These are phyloP conservation scores for Przewalskia tangutica DNA, from an alignment of 257 asterid species.

Conservation along the genomic window DNA sequence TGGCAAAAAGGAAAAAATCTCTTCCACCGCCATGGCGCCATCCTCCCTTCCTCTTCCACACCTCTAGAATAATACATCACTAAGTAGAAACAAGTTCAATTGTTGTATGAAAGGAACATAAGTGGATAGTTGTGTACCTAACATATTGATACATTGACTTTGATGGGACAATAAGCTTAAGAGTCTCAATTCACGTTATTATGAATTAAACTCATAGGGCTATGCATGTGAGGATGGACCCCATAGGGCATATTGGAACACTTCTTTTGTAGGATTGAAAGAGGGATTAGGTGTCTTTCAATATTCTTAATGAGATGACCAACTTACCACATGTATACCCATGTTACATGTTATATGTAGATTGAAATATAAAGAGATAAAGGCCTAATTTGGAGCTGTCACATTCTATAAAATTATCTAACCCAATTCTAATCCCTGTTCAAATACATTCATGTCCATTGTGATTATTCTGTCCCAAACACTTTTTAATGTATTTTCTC, in stretches of 20 bases:
- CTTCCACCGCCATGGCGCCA: too few relatives aligned
- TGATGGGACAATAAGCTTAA: not conserved
- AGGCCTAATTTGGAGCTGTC: constrained; percentile 15
- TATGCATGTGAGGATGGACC: constrained; percentile 51
- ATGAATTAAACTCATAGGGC: constrained; percentile 11
- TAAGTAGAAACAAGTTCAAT: not conserved
- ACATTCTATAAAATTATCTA: constrained; percentile 13
- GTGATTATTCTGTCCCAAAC: not conserved
- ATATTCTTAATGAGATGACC: constrained; percentile 21
- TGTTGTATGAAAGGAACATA: not conserved
- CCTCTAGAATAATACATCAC: not conserved
- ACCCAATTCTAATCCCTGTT: not conserved
- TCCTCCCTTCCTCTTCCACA: not conserved
- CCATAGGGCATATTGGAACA: constrained; percentile 20
- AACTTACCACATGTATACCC: constrained; percentile 38
- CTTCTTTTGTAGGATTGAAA: not conserved
- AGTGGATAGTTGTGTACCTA: not conserved
- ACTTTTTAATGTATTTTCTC: not conserved
- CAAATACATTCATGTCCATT: not conserved
- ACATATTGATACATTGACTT: not conserved
- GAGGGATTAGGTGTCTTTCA: not conserved
- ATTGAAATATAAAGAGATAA: not conserved
- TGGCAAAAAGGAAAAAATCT: not conserved
- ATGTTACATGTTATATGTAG: constrained; percentile 23
- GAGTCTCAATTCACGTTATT: constrained; percentile 13